Conservation (phyloP, 192 early-diverging fungal species). For the Haplosporangium gracile region DNA sequence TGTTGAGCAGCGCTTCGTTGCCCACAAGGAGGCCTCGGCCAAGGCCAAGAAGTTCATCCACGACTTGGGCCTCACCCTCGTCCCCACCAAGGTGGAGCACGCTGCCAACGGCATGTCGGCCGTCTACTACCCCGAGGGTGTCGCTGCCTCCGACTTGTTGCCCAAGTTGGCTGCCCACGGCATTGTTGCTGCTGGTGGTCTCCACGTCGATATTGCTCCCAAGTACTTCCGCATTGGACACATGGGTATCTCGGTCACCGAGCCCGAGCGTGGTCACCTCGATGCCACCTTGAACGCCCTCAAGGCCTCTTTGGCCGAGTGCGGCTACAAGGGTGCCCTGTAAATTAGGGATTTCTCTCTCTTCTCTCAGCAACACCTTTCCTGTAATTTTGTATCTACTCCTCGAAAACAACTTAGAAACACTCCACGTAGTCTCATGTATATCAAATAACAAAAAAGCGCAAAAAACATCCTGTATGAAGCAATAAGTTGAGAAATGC, state of each 20-base stretch:
- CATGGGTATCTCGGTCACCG: slow-evolving; percentile 83
- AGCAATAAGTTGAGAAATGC: not conserved
- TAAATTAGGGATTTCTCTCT: slow-evolving; percentile 8
- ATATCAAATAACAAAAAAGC: slow-evolving; percentile 1
- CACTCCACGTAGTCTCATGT: slow-evolving; percentile 8
- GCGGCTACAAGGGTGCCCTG: slow-evolving; percentile 60
- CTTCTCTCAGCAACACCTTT: not conserved
- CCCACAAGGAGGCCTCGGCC: slow-evolving; percentile 77
- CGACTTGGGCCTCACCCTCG: slow-evolving; percentile 82
- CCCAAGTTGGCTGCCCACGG: slow-evolving; percentile 79
- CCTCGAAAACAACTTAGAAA: not conserved
- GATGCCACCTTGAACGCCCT: slow-evolving; percentile 74
- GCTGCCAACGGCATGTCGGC: slow-evolving; percentile 84
- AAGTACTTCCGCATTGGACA: slow-evolving; percentile 95
- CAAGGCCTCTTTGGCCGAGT: slow-evolving; percentile 64
- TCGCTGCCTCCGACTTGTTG: slow-evolving; percentile 80
- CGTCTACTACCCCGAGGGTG: slow-evolving; percentile 85
- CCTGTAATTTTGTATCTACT: slow-evolving; percentile 5
- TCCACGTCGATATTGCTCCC: slow-evolving; percentile 80
- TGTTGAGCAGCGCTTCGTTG: slow-evolving; percentile 81
- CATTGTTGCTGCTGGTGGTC: slow-evolving; percentile 92
- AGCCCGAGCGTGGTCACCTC: slow-evolving; percentile 71
- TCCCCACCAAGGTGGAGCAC: slow-evolving; percentile 63
- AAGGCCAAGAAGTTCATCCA: slow-evolving; percentile 76
- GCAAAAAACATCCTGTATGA: not conserved